A percentile compares a stretch with the other conserved stretches of the same genome.
Conservation (phyloP, 106 monocot species). For the Cymbidium sinense region DNA sequence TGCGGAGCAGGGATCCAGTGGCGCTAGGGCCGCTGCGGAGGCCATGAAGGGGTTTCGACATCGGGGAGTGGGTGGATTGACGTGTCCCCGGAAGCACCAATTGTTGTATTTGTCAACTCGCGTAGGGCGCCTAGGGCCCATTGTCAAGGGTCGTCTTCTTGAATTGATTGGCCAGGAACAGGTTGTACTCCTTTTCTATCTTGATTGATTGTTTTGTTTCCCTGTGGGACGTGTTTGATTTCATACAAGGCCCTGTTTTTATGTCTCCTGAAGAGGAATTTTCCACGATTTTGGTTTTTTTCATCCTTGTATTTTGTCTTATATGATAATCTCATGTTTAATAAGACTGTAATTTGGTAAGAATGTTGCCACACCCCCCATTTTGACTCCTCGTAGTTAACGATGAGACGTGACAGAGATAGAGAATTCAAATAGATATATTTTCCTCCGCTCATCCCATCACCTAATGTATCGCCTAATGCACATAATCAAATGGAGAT, state of each 20-base stretch:
- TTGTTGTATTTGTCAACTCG: constrained; percentile 88
- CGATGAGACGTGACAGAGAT: too few species aligned
- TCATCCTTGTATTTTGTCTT: not conserved
- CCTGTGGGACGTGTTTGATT: not conserved
- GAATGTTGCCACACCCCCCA: too few species aligned
- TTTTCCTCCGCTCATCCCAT: too few species aligned
- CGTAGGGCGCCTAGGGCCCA: constrained; percentile 55
- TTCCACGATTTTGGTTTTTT: not conserved
- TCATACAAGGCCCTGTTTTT: not conserved
- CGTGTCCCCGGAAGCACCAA: constrained; percentile 44
- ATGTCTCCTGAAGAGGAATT: not conserved
- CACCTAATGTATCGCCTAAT: too few species aligned
- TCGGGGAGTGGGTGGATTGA: constrained; percentile 9
- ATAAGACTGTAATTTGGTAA: not conserved
- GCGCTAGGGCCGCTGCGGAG: constrained; percentile 9
- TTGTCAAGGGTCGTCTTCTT: constrained; percentile 56
- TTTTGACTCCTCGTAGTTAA: too few species aligned
- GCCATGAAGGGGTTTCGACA: not conserved
- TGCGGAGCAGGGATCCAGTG: constrained; percentile 26
- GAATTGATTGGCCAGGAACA: constrained; percentile 75
- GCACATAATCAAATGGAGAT: too few species aligned
- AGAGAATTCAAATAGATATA: too few species aligned
- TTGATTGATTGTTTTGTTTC: not conserved
- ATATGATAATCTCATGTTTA: not conserved
- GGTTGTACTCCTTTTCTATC: constrained; percentile 25